Conservation (phyloP, 257 asterid genomes). For the Paraleonurus japonicus region DNA sequence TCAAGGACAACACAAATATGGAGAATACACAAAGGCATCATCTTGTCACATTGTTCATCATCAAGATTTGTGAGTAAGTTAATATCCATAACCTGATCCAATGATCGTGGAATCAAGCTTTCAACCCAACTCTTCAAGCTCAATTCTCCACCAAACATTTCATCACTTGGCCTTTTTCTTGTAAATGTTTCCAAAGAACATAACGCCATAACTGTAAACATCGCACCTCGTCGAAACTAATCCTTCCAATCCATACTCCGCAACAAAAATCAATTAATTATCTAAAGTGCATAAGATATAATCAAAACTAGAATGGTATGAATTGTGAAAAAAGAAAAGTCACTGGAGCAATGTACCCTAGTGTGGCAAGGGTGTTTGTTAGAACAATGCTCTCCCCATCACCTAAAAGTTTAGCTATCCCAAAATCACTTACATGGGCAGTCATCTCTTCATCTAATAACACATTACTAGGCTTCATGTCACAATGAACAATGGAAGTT, state of each 20-base stretch:
- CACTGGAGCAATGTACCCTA: constrained; percentile 17
- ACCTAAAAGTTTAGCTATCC: neutral
- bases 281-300: neutral
- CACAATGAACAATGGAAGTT: neutral
- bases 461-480: constrained; percentile 15
- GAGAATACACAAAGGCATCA: too few relatives aligned
- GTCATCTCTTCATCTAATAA: constrained; percentile 11
- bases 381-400: neutral
- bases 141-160: too few relatives aligned
- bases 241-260: neutral
- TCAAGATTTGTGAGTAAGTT: too few relatives aligned
- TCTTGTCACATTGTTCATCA: too few relatives aligned
- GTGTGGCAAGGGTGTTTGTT: constrained; percentile 5
- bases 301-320: neutral
- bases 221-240: neutral
- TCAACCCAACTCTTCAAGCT: too few relatives aligned
- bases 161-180: too few relatives aligned
- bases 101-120: too few relatives aligned
- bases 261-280: neutral
- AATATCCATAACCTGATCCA: too few relatives aligned
- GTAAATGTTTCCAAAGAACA: neutral
- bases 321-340: neutral
- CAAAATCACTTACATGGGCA: constrained; percentile 1
- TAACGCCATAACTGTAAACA: neutral
- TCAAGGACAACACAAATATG: too few relatives aligned